These are phyloP conservation scores for Boletus pseudopeckii DNA, from an alignment of 768 basidiomycete species.

Conservation along the genomic window DNA sequence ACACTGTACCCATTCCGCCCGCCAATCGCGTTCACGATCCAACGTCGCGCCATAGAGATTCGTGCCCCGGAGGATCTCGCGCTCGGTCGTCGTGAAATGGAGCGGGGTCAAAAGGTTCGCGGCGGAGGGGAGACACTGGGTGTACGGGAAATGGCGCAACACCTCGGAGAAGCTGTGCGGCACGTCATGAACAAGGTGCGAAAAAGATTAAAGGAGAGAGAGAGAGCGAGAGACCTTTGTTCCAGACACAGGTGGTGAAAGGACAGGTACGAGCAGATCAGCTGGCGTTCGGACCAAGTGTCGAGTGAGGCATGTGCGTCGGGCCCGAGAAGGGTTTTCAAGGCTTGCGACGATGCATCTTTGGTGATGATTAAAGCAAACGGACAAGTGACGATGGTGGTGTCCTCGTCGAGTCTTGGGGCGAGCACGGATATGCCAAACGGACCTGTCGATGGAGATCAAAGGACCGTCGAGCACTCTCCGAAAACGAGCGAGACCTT, in stretches of 20 bases:
- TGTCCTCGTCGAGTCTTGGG: constrained; percentile 44
- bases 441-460: constrained; percentile 29
- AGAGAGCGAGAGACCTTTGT: constrained; percentile 30
- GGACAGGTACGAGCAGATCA: constrained; percentile 63
- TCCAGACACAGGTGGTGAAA: constrained; percentile 55
- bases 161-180: constrained; percentile 6
- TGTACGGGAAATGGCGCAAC: constrained; percentile 54
- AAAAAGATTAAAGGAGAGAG: neutral
- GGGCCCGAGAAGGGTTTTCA: constrained; percentile 39
- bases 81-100: constrained; percentile 63
- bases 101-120: constrained; percentile 65
- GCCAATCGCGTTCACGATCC: constrained; percentile 63
- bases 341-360: constrained; percentile 40
- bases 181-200: constrained; percentile 1
- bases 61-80: constrained; percentile 66
- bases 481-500: constrained; percentile 41
- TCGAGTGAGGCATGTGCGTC: constrained; percentile 21
- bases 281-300: constrained; percentile 61
- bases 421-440: constrained; percentile 54
- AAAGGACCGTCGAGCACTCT: neutral
- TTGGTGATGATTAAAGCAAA: constrained; percentile 62
- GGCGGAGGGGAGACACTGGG: constrained; percentile 59
- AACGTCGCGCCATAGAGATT: constrained; percentile 77
- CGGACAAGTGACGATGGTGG: constrained; percentile 63
- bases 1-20: constrained; percentile 59